phyloP scores from a whole-genome alignment of 345 rosid species.

The Brassica cretica region DNA sequence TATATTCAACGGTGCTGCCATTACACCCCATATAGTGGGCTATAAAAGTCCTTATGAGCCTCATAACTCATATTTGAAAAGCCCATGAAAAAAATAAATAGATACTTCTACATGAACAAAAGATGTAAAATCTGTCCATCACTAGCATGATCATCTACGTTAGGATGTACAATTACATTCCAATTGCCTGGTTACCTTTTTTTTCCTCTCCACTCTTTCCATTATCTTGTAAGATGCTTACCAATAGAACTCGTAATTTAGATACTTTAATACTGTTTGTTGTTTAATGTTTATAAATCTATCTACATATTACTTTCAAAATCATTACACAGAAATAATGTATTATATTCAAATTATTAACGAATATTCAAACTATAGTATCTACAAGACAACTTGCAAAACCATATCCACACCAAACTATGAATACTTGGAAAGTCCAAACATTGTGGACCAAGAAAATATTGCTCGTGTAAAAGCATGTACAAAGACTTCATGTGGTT shows the following conservation, averaged over 20 bases:
- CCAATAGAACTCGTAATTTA: neutral
- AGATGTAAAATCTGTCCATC: neutral
- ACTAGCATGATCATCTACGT: neutral
- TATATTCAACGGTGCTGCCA: conserved; percentile 1
- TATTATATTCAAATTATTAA: neutral
- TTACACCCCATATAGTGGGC: neutral
- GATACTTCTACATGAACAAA: neutral
- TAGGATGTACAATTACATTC: neutral
- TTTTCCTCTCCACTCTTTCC: neutral
- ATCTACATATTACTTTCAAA: neutral
- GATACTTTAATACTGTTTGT: neutral
- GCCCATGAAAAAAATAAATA: neutral
- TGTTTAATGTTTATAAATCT: neutral
- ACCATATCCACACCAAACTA: neutral
- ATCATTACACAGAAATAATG: neutral
- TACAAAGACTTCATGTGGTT: conserved; percentile 8
- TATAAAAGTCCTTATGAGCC: neutral
- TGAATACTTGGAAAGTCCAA: neutral
- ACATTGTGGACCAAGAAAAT: conserved; percentile 16
- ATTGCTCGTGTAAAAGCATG: conserved; percentile 4
- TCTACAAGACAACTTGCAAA: neutral
- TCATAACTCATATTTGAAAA: neutral
- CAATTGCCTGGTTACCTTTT: neutral
- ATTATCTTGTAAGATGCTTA: neutral
- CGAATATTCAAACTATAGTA: neutral